Base-by-base conservation (phyloP, 2,329 filamentous ascomycete genomes). In the Alternaria burnsii region DNA sequence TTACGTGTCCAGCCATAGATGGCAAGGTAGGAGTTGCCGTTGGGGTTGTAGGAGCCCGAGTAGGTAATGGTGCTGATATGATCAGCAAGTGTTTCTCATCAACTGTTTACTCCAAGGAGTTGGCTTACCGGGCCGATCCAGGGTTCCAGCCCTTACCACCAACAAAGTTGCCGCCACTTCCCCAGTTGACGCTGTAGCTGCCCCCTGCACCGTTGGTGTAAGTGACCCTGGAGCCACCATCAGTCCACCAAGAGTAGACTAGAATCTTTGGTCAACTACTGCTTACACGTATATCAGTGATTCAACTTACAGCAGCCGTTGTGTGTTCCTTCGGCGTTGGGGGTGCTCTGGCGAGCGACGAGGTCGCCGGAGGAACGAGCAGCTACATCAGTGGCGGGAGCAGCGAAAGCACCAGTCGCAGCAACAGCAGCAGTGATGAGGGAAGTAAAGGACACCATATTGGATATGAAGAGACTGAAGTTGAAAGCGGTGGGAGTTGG, bases 141-240 rank as follows among this genome's bases (percentile, higher is more conserved):
- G 85, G 82, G 57, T 82, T 82, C 85, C 86, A 88, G 40, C 86
- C 86, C 76, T 87, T 88, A 32, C 86, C 86, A 59, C 79, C 84
- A 32, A 87, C 85, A 46, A 86, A 83, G 78, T 87, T 85, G 34
- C 84, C 84, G 66, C 81, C 83, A 34, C 76, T 79, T 51, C 77
- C 75, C 85, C 85, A 88, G 5, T 53, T 76, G 7, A 84, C 78
- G 62, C 78, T 82, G 79, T 86, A 87, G 61, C 75, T 72, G 24
- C 86, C 85, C 20, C 75, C 82, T 5, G 75, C 73, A 20, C 81
- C 82, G 75, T 87, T 88, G 70, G 82, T 85, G 79, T 88, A 88
- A 40, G 78, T 83, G 8, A 85, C 83, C 42, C 77, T 71, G 38
- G 78, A 81, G n/a, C 75, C 79, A 30, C 83, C 82, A 60, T 88